Base-by-base conservation (phyloP, 768 basidiomycete genomes). In the Suillus subaureus region DNA sequence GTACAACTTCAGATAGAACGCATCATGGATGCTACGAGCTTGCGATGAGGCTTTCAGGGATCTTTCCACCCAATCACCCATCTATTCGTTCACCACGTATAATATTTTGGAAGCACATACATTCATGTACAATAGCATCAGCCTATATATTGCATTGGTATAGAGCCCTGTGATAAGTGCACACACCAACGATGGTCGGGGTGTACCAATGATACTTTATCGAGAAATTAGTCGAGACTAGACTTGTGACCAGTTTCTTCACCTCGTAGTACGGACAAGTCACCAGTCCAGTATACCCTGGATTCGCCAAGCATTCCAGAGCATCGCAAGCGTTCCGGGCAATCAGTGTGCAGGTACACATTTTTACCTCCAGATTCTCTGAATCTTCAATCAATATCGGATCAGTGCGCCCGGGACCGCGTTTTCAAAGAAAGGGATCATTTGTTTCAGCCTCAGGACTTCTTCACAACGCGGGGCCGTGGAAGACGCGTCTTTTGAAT, bases 1-100 rank as follows among this genome's bases (percentile, higher is more conserved):
- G 83, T 89, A 31, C 82, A 87, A 74, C 78, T 90, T 39, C 86
- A 89, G 73, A 81, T 92, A 49, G 91, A 92, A 78, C 79, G 83
- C 60, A 86, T 90, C 66, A 80, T 88, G 78, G 75, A 63, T 63
- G 70, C 69, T 39, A 52, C 64, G n/a, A 26, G 62, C 58, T 61
- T 7, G 61, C 40, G 64, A 47, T 64, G 31, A 63, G 43, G 43
- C 13, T 64, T 40, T 43, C 40, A 63, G 35, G 61, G 31, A 26
- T 62, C 37, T 35, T 37, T 61, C 26, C 56, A 16, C n/a, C 49
- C 13, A 28, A 63, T 55, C n/a, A 42, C 56, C 37, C 57, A 39
- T 40, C 58, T 61, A 35, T 63, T 61, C 54, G 31, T 63, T 63
- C 62, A 56, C 55, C 31, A n/a, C 18, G 39, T 62, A 61, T 40